Conservation (phyloP, 169 alveolate genomes). For the Plasmodium coatneyi region DNA sequence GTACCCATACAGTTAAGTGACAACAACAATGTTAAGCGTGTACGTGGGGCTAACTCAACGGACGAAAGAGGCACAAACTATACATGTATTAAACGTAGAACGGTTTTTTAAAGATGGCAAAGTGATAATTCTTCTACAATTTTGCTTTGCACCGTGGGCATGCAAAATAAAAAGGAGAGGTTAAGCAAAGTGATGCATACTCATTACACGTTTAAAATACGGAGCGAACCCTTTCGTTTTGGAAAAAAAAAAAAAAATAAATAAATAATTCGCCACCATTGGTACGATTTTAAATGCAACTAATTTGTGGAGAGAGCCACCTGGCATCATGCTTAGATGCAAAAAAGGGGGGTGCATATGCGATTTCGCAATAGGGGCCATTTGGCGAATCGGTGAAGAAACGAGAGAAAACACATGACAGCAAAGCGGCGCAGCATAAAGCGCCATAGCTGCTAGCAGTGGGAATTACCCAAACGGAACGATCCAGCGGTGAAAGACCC, state of each 20-base stretch:
- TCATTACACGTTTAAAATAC: not conserved
- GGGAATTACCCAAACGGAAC: not conserved
- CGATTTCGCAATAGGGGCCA: not conserved
- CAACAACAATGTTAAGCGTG: not conserved
- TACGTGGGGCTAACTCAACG: not conserved
- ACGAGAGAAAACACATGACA: not conserved
- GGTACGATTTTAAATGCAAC: not conserved
- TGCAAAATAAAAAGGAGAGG: not conserved
- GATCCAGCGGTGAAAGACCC: not conserved
- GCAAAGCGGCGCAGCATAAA: not conserved
- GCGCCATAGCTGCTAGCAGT: not conserved
- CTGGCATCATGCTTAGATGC: not conserved
- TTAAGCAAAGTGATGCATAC: not conserved
- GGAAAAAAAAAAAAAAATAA: not conserved
- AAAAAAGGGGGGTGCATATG: not conserved
- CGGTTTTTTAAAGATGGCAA: not conserved
- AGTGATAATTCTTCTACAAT: not conserved
- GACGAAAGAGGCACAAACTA: not conserved
- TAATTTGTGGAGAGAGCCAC: not conserved
- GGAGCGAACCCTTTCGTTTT: not conserved
- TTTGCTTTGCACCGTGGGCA: not conserved
- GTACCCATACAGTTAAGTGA: not conserved
- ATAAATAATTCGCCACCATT: not conserved
- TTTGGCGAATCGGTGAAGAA: not conserved
- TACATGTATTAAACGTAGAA: not conserved